Evolutionary conservation across 148 eudicot species (phyloP).

Genomic region (Polygonum aviculare): DNA sequence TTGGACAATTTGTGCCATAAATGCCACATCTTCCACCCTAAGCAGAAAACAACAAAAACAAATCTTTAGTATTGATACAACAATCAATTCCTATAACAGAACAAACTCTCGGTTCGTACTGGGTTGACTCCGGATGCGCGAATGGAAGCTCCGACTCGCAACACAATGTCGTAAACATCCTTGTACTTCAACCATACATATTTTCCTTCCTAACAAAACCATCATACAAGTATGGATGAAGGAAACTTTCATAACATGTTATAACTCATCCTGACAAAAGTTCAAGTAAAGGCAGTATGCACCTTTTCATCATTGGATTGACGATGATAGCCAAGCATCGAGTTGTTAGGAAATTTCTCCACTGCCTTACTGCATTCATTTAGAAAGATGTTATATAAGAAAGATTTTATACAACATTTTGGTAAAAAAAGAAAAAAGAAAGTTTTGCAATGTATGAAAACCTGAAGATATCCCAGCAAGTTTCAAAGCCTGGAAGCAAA

Average conservation of each 20-base stretch:
- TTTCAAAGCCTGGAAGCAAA: conserved; percentile 41
- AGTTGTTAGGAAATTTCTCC: conserved; percentile 59
- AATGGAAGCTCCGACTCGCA: conserved; percentile 71
- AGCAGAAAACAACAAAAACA: not conserved
- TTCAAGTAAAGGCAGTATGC: not conserved
- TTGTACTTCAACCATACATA: conserved; percentile 81
- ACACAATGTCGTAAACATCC: conserved; percentile 57
- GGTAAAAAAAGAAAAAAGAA: no score
- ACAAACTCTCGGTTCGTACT: conserved; percentile 26
- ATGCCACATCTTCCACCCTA: conserved; percentile 91
- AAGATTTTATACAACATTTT: not conserved
- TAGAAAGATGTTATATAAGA: not conserved
- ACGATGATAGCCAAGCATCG: conserved; percentile 63
- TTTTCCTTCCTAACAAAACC: conserved; percentile 38
- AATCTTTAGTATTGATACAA: not conserved
- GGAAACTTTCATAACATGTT: not conserved
- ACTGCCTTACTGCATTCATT: conserved; percentile 16
- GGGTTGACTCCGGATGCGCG: conserved; percentile 52
- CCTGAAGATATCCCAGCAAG: conserved; percentile 96
- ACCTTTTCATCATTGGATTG: conserved; percentile 61
- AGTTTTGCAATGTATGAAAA: conserved; percentile 14
- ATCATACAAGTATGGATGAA: not conserved
- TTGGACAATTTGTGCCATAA: conserved; percentile 69
- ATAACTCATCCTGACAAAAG: not conserved
- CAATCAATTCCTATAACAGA: not conserved